Conservation (phyloP, 2,329 filamentous ascomycete genomes). For the Capronia epimyces region DNA sequence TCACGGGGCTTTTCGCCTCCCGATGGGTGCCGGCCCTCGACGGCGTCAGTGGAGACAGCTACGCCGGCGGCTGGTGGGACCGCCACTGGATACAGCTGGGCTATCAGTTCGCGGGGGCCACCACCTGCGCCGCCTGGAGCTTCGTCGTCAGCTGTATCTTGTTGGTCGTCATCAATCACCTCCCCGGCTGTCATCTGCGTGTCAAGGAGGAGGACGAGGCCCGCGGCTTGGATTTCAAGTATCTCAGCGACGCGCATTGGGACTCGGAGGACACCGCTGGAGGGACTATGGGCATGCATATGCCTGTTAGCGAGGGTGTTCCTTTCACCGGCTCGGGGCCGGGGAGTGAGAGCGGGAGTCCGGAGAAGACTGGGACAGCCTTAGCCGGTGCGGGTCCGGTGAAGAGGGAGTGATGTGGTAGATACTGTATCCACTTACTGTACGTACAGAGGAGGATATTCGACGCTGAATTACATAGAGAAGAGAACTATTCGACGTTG, state of each 20-base stretch:
- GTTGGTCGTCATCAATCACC: slow-evolving; percentile 52
- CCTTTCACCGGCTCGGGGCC: slow-evolving; percentile 14
- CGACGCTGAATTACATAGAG: too few species aligned
- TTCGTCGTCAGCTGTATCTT: slow-evolving; percentile 50
- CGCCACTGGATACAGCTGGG: slow-evolving; percentile 52
- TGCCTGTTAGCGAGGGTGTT: slow-evolving; percentile 9
- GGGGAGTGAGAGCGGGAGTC: slow-evolving; percentile 13
- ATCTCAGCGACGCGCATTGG: slow-evolving; percentile 39
- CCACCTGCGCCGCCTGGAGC: slow-evolving; percentile 51
- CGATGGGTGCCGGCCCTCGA: slow-evolving; percentile 47
- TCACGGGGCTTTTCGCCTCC: slow-evolving; percentile 55
- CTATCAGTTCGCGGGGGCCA: slow-evolving; percentile 52
- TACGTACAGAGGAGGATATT: too few species aligned
- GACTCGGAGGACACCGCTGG: slow-evolving; percentile 11
- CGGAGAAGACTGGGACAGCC: too few species aligned
- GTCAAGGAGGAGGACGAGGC: slow-evolving; percentile 52
- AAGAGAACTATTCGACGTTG: too few species aligned
- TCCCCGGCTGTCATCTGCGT: slow-evolving; percentile 53
- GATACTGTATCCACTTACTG: too few species aligned
- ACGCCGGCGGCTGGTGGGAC: slow-evolving; percentile 49
- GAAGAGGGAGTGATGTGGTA: too few species aligned
- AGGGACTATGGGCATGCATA: background rate
- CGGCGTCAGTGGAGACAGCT: slow-evolving; percentile 42
- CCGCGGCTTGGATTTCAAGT: slow-evolving; percentile 49
- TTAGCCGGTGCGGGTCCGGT: too few species aligned